Percentiles rank a stretch among this genome's conserved stretches.
phyloP scores from a whole-genome alignment of 2,329 filamentous ascomycete species.

The Penicillium hesseltinei region DNA sequence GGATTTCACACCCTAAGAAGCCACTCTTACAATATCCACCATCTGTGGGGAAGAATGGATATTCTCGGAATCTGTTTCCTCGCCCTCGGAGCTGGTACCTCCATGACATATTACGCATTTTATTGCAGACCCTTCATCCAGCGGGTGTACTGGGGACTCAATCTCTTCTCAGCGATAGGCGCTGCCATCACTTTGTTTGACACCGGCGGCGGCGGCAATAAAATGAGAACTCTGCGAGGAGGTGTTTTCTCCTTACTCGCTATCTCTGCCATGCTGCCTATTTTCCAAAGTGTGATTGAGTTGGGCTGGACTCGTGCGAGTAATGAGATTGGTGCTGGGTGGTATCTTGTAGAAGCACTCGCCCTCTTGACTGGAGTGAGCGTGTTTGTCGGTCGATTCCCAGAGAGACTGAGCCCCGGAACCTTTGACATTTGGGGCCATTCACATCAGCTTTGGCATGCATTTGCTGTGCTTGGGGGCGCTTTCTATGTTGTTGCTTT shows the following conservation, averaged over 20 bases:
- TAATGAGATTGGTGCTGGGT: slow-evolving; percentile 11
- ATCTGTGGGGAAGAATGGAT: slow-evolving; percentile 30
- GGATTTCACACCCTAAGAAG: slow-evolving; percentile 31
- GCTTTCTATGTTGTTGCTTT: slow-evolving; percentile 11
- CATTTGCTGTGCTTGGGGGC: slow-evolving; percentile 12
- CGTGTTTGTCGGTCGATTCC: slow-evolving; percentile 11
- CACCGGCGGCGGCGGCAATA: slow-evolving; percentile 27
- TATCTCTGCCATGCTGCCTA: slow-evolving; percentile 30
- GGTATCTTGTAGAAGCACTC: slow-evolving; percentile 13
- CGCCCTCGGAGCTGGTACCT: slow-evolving; percentile 18
- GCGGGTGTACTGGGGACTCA: slow-evolving; percentile 24
- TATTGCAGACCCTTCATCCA: slow-evolving; percentile 21
- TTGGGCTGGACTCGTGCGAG: slow-evolving; percentile 22
- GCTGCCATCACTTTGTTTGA: slow-evolving; percentile 25
- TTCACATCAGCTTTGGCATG: slow-evolving; percentile 17
- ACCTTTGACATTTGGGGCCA: slow-evolving; percentile 17
- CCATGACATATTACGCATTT: slow-evolving; percentile 29
- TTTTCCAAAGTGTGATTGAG: slow-evolving; percentile 24
- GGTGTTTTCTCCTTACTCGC: slow-evolving; percentile 25
- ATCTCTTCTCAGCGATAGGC: slow-evolving; percentile 13
- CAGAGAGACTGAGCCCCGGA: slow-evolving; percentile 13
- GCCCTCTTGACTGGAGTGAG: slow-evolving; percentile 8
- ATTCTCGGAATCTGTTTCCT: slow-evolving; percentile 29
- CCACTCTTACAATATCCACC: slow-evolving; percentile 31
- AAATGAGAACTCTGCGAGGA: slow-evolving; percentile 26